Evolutionary conservation across 805 yeast species (phyloP), one percentile per base, ranked within the genome.

Genomic region (Saccharomycopsis synnaedendra): DNA sequence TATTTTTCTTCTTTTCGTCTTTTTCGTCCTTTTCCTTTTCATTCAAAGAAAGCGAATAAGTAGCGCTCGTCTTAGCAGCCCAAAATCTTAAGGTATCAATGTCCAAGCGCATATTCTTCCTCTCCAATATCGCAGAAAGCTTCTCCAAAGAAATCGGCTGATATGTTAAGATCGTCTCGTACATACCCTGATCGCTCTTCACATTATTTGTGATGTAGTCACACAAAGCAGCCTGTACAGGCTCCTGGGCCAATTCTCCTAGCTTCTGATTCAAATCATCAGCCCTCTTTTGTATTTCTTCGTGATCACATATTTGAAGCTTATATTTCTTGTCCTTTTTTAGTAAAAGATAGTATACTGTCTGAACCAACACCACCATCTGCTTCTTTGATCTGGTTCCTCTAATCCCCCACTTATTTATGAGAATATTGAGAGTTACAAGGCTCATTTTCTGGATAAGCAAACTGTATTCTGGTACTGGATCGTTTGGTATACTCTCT

Each of bases 101-200:
- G 43, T 48, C 52, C 32, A 51, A 19, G 10, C 40, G 10, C 11
- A 48, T 28, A 5, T 28, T 31, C 5, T 46, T 11, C 5, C 6
- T n/a, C 10, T 19, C 36, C n/a, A 48, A 31, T 2, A 51, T 5
- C 11, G 19, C 29, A 3, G 30, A 8, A 3, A 46, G 29, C 11
- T 45, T 47, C 8, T n/a, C 32, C 4, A 51, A 32, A 10, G 48
- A 45, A n/a, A 51, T 32, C 11, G 54, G 54, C 35, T 42, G 42
- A 32, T 36, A 48, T 19, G 30, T 38, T 28, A 51, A 32, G 9
- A 51, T 45, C 39, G 37, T 44, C 27, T 47, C 38, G 42, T 51
- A 49, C 30, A 51, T 29, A 8, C 3, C 32, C 6, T 28, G 35
- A 39, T 47, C 28, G 9, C 31, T 6, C 10, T 19, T 43, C 9